Conservation (phyloP, 2,329 filamentous ascomycete species). For the Davidsoniella virescens region DNA sequence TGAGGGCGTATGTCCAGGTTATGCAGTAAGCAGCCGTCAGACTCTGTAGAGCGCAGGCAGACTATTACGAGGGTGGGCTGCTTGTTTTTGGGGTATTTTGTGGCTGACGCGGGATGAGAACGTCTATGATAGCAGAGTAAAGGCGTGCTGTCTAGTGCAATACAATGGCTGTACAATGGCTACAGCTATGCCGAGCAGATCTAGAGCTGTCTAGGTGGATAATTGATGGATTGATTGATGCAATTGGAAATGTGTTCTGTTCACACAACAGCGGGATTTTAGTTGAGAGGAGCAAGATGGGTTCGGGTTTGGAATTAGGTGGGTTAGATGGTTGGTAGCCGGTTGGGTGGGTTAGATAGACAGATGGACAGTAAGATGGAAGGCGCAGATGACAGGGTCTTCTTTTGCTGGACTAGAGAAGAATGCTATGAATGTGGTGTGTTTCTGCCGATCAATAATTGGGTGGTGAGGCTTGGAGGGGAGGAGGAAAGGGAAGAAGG, state of each 20-base stretch:
- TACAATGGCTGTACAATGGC: background rate
- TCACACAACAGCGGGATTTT: conserved; percentile 5
- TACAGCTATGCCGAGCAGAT: background rate
- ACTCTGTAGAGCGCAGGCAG: too few species aligned
- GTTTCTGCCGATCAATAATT: too few species aligned
- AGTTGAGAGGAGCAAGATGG: background rate
- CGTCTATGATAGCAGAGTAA: too few species aligned
- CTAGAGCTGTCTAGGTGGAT: background rate
- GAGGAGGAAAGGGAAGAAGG: background rate
- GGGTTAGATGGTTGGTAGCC: too few species aligned
- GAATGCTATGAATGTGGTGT: background rate
- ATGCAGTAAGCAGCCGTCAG: too few species aligned
- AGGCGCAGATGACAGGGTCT: too few species aligned
- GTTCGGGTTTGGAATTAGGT: background rate
- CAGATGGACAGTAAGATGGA: background rate
- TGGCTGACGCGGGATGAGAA: too few species aligned
- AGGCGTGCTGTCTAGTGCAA: too few species aligned
- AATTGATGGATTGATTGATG: background rate
- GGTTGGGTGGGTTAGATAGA: background rate
- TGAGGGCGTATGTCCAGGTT: too few species aligned
- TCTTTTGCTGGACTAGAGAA: background rate
- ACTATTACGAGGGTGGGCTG: too few species aligned
- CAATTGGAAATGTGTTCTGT: conserved; percentile 6
- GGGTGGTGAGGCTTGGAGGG: too few species aligned
- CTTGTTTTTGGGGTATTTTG: too few species aligned